Evolutionary conservation across 306 rosid species (phyloP).

Genomic region (Macrotyloma uniflorum): DNA sequence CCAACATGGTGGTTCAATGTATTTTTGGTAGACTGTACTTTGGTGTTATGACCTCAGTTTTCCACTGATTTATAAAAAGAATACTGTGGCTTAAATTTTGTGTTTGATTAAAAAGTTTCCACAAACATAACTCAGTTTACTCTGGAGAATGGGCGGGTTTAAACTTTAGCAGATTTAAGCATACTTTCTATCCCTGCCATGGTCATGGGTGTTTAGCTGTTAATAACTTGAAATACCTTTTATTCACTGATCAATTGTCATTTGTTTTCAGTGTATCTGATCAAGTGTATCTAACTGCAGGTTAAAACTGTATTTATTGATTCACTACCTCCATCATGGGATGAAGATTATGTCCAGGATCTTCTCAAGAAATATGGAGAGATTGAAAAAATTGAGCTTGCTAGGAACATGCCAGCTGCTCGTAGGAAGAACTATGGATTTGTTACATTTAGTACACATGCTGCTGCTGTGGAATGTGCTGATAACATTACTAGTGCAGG

Average conservation of each 20-base stretch:
- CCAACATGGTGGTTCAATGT: neutral
- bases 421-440: conserved; percentile 90
- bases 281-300: conserved; percentile 53
- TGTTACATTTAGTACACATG: conserved; percentile 84
- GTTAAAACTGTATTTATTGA: conserved; percentile 97
- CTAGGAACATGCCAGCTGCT: conserved; percentile 88
- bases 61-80: conserved; percentile 6
- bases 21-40: neutral
- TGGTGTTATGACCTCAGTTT: neutral
- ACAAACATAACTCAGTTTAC: conserved; percentile 2
- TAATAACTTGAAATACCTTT: neutral
- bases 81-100: neutral
- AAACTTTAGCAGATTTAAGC: conserved; percentile 1
- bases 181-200: neutral
- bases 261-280: conserved; percentile 31
- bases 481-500: conserved; percentile 79
- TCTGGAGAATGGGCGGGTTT: neutral
- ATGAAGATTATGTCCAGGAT: conserved; percentile 70
- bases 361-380: conserved; percentile 80
- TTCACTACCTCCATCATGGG: conserved; percentile 89
- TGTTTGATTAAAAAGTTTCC: neutral
- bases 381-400: conserved; percentile 83
- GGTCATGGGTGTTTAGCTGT: conserved; percentile 18
- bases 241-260: conserved; percentile 8
- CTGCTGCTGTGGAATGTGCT: conserved; percentile 89